A percentile compares a stretch with the other conserved stretches of the same genome.
These are phyloP conservation scores for Delitschia confertaspora DNA, from an alignment of 495 filamentous ascomycete genomes.

Conservation along the genomic window DNA sequence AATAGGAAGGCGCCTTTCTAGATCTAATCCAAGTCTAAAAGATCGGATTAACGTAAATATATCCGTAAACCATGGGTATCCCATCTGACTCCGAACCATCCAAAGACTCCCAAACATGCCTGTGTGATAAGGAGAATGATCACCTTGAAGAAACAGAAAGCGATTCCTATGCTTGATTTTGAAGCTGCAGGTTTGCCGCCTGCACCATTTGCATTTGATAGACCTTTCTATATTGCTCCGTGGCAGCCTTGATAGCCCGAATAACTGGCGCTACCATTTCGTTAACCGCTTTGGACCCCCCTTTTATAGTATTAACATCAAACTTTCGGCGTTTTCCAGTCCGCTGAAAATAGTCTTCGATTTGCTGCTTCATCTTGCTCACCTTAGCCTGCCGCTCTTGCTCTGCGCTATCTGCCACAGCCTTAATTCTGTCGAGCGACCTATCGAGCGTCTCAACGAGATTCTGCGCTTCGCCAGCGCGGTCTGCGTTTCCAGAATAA, in stretches of 20 bases:
- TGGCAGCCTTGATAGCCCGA: conserved; percentile 55
- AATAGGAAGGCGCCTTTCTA: too few relatives aligned
- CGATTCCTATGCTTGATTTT: too few relatives aligned
- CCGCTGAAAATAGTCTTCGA: conserved; percentile 53
- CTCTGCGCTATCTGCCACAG: conserved; percentile 74
- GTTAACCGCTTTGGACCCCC: conserved; percentile 67
- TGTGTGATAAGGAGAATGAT: too few relatives aligned
- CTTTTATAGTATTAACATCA: conserved; percentile 55
- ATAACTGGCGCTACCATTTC: conserved; percentile 65
- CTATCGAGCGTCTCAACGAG: conserved; percentile 68
- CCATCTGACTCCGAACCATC: too few relatives aligned
- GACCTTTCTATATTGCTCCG: conserved; percentile 53
- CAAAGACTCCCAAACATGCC: too few relatives aligned
- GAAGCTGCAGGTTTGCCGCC: too few relatives aligned
- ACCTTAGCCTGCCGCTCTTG: conserved; percentile 53
- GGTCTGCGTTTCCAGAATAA: conserved; percentile 68
- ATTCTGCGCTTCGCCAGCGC: conserved; percentile 64
- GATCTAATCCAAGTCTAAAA: too few relatives aligned
- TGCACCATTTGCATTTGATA: conserved; percentile 46
- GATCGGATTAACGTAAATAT: too few relatives aligned
- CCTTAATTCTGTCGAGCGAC: conserved; percentile 68
- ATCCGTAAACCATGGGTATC: too few relatives aligned
- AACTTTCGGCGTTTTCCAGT: conserved; percentile 62
- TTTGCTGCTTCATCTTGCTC: conserved; percentile 54
- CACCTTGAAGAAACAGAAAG: too few relatives aligned